Base-by-base conservation (phyloP, 1,284 basidiomycete species). In the Ceratobasidium theobromae region DNA sequence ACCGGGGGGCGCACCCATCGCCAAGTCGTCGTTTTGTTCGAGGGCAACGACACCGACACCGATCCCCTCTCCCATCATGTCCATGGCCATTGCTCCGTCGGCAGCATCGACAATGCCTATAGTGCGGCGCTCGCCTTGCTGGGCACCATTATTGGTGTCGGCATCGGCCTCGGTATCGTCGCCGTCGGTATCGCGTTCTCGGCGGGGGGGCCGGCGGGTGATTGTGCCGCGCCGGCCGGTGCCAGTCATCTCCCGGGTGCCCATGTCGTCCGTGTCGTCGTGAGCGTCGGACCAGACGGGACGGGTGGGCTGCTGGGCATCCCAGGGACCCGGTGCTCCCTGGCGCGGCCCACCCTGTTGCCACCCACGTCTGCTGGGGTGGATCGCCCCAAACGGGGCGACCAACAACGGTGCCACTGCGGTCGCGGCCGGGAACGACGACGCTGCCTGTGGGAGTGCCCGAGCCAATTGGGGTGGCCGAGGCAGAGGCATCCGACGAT, bases 1-100 rank as follows among this genome's bases (percentile, higher is more conserved):
- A 38, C 89, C 89, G 8, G 89, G 89, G 8, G 89, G 89, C 0
- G 89, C 89, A 60, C 89, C 89, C 88, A 91, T 91, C 9, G 89
- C 89, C 70, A 91, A 86, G 74, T 91, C 89, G 68, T 91, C 89
- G 71, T 91, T 75, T 84, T 46, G 81, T 45, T 73, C 71, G 38
- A 89, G 76, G 6, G 82, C 84, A 9, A 87, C 87, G 5, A 69
- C 65, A 16, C 68, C 69, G 3, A 67, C 69, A 21, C 57, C 68
- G 30, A 70, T 48, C 11, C 67, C 67, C 14, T 67, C 64, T n/a
- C 65, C 60, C 66, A 70, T 70, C 66, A 70, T 72, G 51, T 70
- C 69, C 46, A 70, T 70, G 30, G 66, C 67, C 51, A 67, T 68
- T n/a, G 68, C 70, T 33, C 67, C 88, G 68, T 88, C 86, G 65